Base-by-base conservation (phyloP, 306 rosid species). In the Alnus rubra region DNA sequence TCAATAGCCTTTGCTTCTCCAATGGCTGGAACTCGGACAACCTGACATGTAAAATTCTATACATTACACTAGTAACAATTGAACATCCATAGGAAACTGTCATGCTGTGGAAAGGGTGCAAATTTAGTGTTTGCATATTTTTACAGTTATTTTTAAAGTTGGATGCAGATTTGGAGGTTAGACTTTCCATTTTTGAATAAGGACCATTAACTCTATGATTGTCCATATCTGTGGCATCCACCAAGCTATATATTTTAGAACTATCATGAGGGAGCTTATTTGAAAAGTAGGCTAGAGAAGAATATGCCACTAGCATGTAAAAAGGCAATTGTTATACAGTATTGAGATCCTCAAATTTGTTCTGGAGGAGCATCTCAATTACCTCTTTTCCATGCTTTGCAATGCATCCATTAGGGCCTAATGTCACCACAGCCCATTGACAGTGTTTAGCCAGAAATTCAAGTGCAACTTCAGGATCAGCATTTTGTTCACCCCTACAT, bases 371-470 rank as follows among this genome's bases (percentile, higher is more conserved):
- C 69, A 59, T n/a, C 53, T 68, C 51, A 78, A 91, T 65, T 4
- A 95, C 98, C 96, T 95, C 96, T 79, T 88, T 87, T 79, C 96
- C 96, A 16, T 93, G 99, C 84, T 84, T 95, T n/a, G 98, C 96
- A 14, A 93, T 87, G 92, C 97, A 93, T 60, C 99, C 99, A 58
- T 86, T 85, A 56, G 90, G 18, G 39, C 98, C 97, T 80, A 95
- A 86, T 13, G 99, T 95, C 77, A 95, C 99, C 62, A 90, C 99
- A 53, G 98, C 96, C 97, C 97, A 93, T 71, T 75, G 82, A 85
- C 98, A 95, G 86, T 93, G 85, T 75, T 79, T 89, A 19, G 91
- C 82, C 76, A 95, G 87, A 87, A 88, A 93, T 70, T 93, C 96
- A 65, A 91, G 87, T 0, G 97, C 92, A 72, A 71, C 87, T 54